phyloP scores from a whole-genome alignment of 1,284 basidiomycete genomes.

The Ustilago xerochloae region DNA sequence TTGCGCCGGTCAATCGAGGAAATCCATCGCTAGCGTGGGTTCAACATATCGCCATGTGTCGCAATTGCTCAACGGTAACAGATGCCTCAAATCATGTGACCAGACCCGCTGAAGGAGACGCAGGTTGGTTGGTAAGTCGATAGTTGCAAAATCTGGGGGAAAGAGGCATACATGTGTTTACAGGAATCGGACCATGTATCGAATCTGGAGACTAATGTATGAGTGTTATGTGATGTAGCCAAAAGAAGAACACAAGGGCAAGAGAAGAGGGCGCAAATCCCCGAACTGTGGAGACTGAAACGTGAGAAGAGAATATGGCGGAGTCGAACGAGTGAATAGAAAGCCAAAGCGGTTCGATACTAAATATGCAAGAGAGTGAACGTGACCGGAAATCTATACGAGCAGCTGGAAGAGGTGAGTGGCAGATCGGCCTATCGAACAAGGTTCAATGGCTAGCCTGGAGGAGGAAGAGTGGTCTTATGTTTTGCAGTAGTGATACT shows the following conservation, averaged over 20 bases:
- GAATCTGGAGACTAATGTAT: slow-evolving; percentile 1
- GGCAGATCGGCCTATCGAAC: no score
- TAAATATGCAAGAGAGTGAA: neutral
- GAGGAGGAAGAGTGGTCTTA: neutral
- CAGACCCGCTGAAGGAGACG: neutral
- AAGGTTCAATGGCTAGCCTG: no score
- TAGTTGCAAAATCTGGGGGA: slow-evolving; percentile 24
- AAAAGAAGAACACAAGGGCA: neutral
- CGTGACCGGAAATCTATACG: neutral
- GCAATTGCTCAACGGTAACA: no score
- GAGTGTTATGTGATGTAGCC: neutral
- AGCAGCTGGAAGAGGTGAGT: neutral
- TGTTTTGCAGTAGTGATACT: neutral
- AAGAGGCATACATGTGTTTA: slow-evolving; percentile 25
- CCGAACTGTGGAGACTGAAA: neutral
- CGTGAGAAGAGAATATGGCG: neutral
- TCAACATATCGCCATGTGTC: no score
- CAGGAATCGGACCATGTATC: slow-evolving; percentile 20
- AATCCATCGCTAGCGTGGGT: no score
- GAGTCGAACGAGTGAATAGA: neutral
- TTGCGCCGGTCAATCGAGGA: neutral
- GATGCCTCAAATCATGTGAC: no score
- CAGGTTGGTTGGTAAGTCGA: neutral
- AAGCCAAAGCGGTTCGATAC: neutral
- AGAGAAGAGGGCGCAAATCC: neutral